phyloP scores from a whole-genome alignment of 1,284 basidiomycete genomes.

The Moesziomyces aphidis region DNA sequence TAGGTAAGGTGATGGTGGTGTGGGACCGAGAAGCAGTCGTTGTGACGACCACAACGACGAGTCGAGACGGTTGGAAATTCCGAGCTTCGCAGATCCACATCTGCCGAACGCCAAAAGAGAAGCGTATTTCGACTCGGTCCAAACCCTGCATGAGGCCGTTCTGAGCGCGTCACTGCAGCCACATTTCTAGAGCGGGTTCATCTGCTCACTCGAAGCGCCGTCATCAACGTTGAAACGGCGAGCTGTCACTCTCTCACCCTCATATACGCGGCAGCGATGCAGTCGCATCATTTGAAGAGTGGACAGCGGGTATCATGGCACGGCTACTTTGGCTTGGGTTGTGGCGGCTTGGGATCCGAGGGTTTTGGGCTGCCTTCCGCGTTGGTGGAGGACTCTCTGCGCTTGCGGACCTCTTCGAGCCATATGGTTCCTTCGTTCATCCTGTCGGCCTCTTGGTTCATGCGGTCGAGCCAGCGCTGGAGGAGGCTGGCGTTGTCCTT shows the following conservation, averaged over 20 bases:
- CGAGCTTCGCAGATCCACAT: slow-evolving; percentile 6
- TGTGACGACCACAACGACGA: neutral
- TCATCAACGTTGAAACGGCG: neutral
- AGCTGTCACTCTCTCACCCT: slow-evolving; percentile 6
- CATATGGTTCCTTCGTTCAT: slow-evolving; percentile 79
- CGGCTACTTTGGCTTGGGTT: neutral
- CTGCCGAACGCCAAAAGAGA: too few relatives aligned
- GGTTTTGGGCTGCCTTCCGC: neutral
- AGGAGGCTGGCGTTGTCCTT: slow-evolving; percentile 94
- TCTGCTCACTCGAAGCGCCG: too few relatives aligned
- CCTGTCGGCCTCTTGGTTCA: slow-evolving; percentile 89
- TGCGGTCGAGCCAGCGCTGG: slow-evolving; percentile 74
- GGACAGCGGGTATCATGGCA: neutral
- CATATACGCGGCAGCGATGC: too few relatives aligned
- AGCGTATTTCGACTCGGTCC: neutral
- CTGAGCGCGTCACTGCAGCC: neutral
- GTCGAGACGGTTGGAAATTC: slow-evolving; percentile 15
- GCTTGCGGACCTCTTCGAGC: slow-evolving; percentile 48
- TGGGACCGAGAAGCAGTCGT: neutral
- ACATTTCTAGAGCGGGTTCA: neutral
- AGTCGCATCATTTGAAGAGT: neutral
- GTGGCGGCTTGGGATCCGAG: neutral
- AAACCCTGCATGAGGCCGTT: neutral
- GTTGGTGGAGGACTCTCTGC: slow-evolving; percentile 7
- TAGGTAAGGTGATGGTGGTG: neutral